phyloP scores from a whole-genome alignment of 257 asterid species.

The Solanum acaule region DNA sequence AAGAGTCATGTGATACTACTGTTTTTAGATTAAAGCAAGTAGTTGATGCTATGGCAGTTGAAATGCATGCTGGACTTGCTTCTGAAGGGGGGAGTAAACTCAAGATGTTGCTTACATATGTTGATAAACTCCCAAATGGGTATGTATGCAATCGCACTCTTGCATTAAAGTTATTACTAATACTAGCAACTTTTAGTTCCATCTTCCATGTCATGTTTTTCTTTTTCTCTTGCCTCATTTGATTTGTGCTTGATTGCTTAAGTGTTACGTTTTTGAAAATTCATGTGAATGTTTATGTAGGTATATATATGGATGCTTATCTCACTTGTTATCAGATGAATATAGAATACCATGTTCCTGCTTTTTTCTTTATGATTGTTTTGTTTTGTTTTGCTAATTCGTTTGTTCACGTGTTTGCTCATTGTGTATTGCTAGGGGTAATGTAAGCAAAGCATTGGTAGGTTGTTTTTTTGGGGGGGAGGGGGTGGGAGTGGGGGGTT shows the following conservation, averaged over 20 bases:
- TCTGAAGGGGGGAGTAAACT: constrained; percentile 93
- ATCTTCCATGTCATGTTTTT: background rate
- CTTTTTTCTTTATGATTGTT: background rate
- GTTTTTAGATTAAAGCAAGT: constrained; percentile 67
- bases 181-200: background rate
- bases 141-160: constrained; percentile 7
- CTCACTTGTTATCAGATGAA: background rate
- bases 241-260: background rate
- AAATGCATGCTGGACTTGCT: constrained; percentile 96
- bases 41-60: constrained; percentile 91
- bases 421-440: background rate
- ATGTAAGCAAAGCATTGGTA: background rate
- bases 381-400: background rate
- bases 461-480: background rate
- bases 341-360: background rate
- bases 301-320: background rate
- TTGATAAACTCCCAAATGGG: constrained; percentile 77
- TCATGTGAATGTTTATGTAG: background rate
- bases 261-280: background rate
- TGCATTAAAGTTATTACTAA: background rate
- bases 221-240: background rate
- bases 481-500: background rate
- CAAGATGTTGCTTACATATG: constrained; percentile 80
- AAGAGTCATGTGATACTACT: constrained; percentile 43
- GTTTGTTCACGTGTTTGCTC: background rate